Conservation (phyloP, 2,329 filamentous ascomycete species). For the Ophiostoma perfectum region DNA sequence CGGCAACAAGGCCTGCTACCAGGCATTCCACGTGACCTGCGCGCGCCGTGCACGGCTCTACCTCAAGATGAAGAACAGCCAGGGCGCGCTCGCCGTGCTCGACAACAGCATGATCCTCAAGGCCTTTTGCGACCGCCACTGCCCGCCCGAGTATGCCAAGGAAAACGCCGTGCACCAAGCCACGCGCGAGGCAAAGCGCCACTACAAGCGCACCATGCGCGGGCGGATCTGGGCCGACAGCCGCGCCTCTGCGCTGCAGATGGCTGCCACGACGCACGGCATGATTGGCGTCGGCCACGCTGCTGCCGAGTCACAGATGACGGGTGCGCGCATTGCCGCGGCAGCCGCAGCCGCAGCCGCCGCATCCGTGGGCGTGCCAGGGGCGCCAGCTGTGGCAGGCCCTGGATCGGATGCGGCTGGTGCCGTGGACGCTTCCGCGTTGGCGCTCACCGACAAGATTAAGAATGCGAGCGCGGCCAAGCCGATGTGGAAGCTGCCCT, state of each 20-base stretch:
- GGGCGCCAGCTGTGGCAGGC: not conserved
- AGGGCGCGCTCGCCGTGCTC: conserved; percentile 70
- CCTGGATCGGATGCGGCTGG: conserved; percentile 48
- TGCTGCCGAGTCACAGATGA: conserved; percentile 78
- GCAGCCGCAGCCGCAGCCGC: conserved; percentile 41
- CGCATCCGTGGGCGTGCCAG: not conserved
- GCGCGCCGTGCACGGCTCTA: conserved; percentile 82
- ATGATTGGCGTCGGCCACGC: conserved; percentile 51
- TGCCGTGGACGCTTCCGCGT: conserved; percentile 36
- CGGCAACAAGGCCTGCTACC: conserved; percentile 93
- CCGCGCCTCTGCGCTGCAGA: conserved; percentile 72
- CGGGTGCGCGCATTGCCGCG: conserved; percentile 73
- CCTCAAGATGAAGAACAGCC: conserved; percentile 92
- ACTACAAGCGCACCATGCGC: conserved; percentile 85
- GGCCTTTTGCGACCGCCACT: conserved; percentile 93
- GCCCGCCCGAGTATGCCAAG: conserved; percentile 78
- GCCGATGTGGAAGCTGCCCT: conserved; percentile 83
- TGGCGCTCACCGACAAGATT: conserved; percentile 50
- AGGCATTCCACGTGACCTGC: conserved; percentile 96
- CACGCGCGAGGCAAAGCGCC: conserved; percentile 76
- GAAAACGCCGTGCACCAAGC: conserved; percentile 79
- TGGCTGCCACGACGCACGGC: conserved; percentile 64
- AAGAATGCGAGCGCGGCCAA: conserved; percentile 43
- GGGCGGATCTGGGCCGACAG: conserved; percentile 89
- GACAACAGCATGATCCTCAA: conserved; percentile 79